Conservation (phyloP, 805 yeast species). For the Teunomyces lycoperdinae region DNA sequence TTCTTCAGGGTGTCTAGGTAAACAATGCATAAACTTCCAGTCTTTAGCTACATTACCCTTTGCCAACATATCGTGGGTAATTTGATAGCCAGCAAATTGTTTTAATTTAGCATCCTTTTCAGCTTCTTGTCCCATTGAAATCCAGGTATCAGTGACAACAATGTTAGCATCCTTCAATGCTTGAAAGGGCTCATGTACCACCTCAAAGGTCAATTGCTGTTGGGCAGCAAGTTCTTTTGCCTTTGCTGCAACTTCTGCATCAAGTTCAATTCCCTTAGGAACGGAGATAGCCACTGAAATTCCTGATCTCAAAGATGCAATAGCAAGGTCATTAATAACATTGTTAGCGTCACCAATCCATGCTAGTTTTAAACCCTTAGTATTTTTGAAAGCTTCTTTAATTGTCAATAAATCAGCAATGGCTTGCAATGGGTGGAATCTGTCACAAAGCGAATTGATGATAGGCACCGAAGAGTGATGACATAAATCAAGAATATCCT, state of each 20-base stretch:
- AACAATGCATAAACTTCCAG: slow-evolving; percentile 96
- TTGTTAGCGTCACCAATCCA: slow-evolving; percentile 98
- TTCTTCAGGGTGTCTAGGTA: slow-evolving; percentile 94
- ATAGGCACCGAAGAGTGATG: slow-evolving; percentile 84
- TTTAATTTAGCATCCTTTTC: slow-evolving; percentile 68
- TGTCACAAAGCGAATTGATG: slow-evolving; percentile 90
- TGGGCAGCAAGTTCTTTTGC: slow-evolving; percentile 57
- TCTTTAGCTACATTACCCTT: slow-evolving; percentile 55
- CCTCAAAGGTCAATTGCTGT: slow-evolving; percentile 44
- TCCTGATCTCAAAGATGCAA: slow-evolving; percentile 83
- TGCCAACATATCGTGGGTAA: slow-evolving; percentile 60
- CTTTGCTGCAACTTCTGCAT: slow-evolving; percentile 46
- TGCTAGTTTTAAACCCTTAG: slow-evolving; percentile 68
- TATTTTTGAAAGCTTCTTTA: slow-evolving; percentile 65
- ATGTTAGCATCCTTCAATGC: slow-evolving; percentile 78
- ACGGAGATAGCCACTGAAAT: slow-evolving; percentile 82
- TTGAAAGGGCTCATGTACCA: slow-evolving; percentile 67
- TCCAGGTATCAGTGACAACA: slow-evolving; percentile 93
- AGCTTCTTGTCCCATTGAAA: slow-evolving; percentile 96
- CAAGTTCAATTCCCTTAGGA: slow-evolving; percentile 71
- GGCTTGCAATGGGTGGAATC: slow-evolving; percentile 92
- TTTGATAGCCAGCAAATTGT: slow-evolving; percentile 86
- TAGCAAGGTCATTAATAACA: slow-evolving; percentile 88
- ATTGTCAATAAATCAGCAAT: slow-evolving; percentile 88
- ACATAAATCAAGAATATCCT: slow-evolving; percentile 75